A percentile compares a stretch with the other conserved stretches of the same genome.
Evolutionary conservation across 2,329 filamentous ascomycete genomes (phyloP).

Genomic region (Aspergillus ibericus): DNA sequence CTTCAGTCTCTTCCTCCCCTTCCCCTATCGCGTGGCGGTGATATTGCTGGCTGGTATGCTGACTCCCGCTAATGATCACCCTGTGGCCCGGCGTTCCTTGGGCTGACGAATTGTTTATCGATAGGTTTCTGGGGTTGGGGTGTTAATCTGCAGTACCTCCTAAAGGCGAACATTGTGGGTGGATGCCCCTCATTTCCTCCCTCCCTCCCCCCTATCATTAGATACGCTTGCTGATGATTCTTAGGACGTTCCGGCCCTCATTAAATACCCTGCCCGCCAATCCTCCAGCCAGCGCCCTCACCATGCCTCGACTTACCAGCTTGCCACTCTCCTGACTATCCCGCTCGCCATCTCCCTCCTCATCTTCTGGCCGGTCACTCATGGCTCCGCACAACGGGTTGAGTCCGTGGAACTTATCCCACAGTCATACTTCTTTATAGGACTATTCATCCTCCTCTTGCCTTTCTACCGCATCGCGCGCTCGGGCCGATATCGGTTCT

Average conservation of each 20-base stretch:
- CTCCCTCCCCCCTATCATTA: neutral
- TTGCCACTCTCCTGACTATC: conserved; percentile 73
- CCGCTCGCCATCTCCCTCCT: conserved; percentile 71
- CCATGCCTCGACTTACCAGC: conserved; percentile 79
- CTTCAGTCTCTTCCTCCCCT: conserved; percentile 81
- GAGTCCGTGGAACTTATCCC: conserved; percentile 81
- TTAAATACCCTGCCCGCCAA: conserved; percentile 78
- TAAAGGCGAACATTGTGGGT: conserved; percentile 70
- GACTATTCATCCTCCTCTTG: conserved; percentile 69
- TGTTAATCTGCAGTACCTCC: conserved; percentile 83
- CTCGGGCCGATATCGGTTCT: conserved; percentile 71
- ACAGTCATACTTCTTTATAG: conserved; percentile 74
- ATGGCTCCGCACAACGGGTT: conserved; percentile 67
- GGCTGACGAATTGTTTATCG: conserved; percentile 11
- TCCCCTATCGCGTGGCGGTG: conserved; percentile 85
- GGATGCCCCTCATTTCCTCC: conserved; percentile 6
- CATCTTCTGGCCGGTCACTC: conserved; percentile 81
- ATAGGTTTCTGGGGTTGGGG: conserved; percentile 94
- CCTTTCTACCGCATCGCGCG: conserved; percentile 70
- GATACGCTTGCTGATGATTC: conserved; percentile 16
- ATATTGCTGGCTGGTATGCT: conserved; percentile 76
- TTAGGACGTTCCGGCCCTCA: conserved; percentile 76
- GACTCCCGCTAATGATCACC: neutral
- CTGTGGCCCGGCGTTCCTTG: neutral
- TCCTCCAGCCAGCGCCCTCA: conserved; percentile 71